Conservation (phyloP, 1,284 basidiomycete genomes). For the Ganoderma lingzhi region DNA sequence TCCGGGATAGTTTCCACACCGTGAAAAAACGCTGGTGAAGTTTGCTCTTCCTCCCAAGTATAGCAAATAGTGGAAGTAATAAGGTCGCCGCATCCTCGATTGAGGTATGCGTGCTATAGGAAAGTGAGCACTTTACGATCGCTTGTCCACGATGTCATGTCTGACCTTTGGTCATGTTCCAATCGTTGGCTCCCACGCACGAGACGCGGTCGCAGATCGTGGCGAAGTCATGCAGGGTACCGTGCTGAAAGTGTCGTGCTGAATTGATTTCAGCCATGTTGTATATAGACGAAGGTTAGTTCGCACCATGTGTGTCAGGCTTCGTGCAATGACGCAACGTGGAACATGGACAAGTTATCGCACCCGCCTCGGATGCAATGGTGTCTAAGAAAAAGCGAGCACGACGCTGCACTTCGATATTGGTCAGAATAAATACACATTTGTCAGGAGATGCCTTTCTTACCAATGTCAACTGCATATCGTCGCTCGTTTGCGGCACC, state of each 20-base stretch:
- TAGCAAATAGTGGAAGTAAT: neutral
- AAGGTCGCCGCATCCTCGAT: neutral
- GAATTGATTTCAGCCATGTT: neutral
- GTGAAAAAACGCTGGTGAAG: neutral
- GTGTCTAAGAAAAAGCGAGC: neutral
- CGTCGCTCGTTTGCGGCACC: no score
- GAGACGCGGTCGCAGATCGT: neutral
- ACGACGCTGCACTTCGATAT: neutral
- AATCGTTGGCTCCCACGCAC: neutral
- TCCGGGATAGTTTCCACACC: neutral
- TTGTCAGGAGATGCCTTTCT: no score
- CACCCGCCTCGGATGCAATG: neutral
- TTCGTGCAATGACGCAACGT: neutral
- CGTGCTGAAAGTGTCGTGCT: neutral
- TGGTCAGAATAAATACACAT: neutral
- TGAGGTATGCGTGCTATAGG: neutral
- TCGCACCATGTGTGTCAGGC: neutral
- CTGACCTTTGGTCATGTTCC: neutral
- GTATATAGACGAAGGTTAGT: neutral
- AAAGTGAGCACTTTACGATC: neutral
- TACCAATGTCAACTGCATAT: no score
- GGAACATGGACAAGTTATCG: neutral
- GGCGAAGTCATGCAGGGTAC: neutral
- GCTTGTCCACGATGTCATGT: neutral
- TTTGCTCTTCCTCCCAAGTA: neutral